A percentile compares a stretch with the other conserved stretches of the same genome.
phyloP scores from a whole-genome alignment of 116 monocot genomes.

The Dioscorea cayenensis region DNA sequence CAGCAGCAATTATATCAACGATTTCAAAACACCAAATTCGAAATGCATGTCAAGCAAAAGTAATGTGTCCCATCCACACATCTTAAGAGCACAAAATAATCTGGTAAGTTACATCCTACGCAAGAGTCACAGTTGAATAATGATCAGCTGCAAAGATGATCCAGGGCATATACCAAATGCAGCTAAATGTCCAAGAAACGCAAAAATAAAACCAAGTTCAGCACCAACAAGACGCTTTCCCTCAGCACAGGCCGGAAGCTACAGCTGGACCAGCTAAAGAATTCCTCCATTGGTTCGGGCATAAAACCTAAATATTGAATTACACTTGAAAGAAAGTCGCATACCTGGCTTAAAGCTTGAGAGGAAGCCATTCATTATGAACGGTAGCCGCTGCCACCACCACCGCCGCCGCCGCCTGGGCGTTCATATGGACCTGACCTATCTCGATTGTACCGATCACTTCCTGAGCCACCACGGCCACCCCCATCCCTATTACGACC shows the following conservation, averaged over 20 bases:
- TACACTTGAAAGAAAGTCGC: background rate
- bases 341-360: no score
- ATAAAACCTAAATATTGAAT: background rate
- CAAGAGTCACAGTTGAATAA: background rate
- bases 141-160: background rate
- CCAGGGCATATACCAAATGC: background rate
- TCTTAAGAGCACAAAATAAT: constrained; percentile 15
- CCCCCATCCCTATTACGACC: constrained; percentile 46
- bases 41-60: constrained; percentile 13
- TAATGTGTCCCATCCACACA: constrained; percentile 15
- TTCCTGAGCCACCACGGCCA: constrained; percentile 39
- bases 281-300: background rate
- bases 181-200: background rate
- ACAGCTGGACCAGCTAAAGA: constrained; percentile 8
- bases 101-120: constrained; percentile 3
- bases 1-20: constrained; percentile 2
- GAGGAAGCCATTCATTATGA: constrained; percentile 6
- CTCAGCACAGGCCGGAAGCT: background rate
- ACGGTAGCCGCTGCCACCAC: constrained; percentile 45
- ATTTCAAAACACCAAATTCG: constrained; percentile 14
- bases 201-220: constrained; percentile 4
- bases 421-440: constrained; percentile 94
- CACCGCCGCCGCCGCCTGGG: background rate
- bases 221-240: background rate
- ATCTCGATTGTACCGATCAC: constrained; percentile 66